Conservation (phyloP, 352 stramenopile genomes). For the Blastocystis sp. region DNA sequence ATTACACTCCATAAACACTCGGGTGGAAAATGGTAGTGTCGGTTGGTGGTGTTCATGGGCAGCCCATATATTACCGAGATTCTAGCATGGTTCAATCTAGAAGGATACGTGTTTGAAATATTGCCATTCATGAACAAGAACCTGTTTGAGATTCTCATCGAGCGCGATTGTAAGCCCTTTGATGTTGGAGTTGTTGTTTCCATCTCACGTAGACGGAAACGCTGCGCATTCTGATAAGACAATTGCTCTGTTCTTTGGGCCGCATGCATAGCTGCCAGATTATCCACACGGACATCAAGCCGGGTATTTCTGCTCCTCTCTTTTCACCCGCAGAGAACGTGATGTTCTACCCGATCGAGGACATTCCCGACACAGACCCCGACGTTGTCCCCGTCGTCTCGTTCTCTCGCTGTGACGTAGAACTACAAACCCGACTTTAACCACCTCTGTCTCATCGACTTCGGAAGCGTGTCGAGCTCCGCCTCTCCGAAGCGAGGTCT, state of each 20-base stretch:
- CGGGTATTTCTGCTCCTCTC: neutral
- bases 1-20: conserved; percentile 51
- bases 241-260: conserved; percentile 30
- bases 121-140: conserved; percentile 58
- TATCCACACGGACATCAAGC: conserved; percentile 57
- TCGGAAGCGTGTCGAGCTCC: conserved; percentile 45
- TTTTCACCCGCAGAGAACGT: conserved; percentile 33
- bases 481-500: conserved; percentile 60
- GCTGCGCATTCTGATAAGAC: conserved; percentile 27
- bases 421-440: conserved; percentile 27
- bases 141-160: conserved; percentile 53
- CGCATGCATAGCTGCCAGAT: conserved; percentile 55
- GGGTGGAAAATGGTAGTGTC: conserved; percentile 35
- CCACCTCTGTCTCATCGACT: conserved; percentile 56
- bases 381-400: neutral
- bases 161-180: conserved; percentile 43
- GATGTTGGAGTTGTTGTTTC: neutral
- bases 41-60: neutral
- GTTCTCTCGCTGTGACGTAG: neutral
- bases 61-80: conserved; percentile 53
- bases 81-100: conserved; percentile 55
- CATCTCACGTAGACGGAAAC: conserved; percentile 21
- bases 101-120: conserved; percentile 56
- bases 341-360: conserved; percentile 45
- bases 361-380: neutral